These are phyloP conservation scores for Ganoderma multipileum DNA, from an alignment of 1,284 basidiomycete genomes.

Conservation along the genomic window DNA sequence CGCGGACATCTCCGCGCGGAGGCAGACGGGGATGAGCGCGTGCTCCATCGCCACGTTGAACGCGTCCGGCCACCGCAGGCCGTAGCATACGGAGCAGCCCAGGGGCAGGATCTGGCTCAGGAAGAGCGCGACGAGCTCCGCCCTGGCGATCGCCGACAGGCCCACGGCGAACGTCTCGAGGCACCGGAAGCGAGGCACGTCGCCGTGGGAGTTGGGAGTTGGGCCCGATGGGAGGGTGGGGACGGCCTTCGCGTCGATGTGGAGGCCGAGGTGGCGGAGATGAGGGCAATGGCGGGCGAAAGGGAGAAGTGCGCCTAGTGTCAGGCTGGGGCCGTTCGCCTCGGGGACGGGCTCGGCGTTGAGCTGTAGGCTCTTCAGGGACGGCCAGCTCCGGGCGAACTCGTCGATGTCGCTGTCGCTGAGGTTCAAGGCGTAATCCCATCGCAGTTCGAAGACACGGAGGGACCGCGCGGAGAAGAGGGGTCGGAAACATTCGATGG, in stretches of 20 bases:
- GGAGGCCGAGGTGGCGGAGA: constrained; percentile 58
- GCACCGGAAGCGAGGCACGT: constrained; percentile 42
- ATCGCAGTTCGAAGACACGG: constrained; percentile 55
- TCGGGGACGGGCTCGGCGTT: constrained; percentile 58
- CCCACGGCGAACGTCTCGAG: constrained; percentile 56
- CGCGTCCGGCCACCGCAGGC: constrained; percentile 43
- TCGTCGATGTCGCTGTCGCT: constrained; percentile 53
- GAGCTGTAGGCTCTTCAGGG: constrained; percentile 53
- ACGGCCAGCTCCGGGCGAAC: constrained; percentile 56
- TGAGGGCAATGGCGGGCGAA: constrained; percentile 61
- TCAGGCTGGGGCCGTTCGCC: constrained; percentile 42
- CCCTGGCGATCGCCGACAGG: constrained; percentile 51
- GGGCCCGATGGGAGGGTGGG: constrained; percentile 13
- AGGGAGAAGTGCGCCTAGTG: constrained; percentile 54
- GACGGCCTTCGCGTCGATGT: constrained; percentile 48
- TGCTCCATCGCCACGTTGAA: constrained; percentile 38
- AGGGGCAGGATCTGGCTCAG: constrained; percentile 56
- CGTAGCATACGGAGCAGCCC: constrained; percentile 47
- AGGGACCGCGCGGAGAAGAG: constrained; percentile 54
- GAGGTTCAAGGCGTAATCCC: constrained; percentile 60
- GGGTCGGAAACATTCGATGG: constrained; percentile 55
- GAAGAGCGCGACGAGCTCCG: constrained; percentile 54
- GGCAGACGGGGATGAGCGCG: constrained; percentile 35
- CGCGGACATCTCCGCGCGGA: constrained; percentile 30
- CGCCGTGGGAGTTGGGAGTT: constrained; percentile 4